A percentile compares a stretch with the other conserved stretches of the same genome.
These are phyloP conservation scores for Candida succiphila DNA, from an alignment of 805 yeast species.

Conservation along the genomic window DNA sequence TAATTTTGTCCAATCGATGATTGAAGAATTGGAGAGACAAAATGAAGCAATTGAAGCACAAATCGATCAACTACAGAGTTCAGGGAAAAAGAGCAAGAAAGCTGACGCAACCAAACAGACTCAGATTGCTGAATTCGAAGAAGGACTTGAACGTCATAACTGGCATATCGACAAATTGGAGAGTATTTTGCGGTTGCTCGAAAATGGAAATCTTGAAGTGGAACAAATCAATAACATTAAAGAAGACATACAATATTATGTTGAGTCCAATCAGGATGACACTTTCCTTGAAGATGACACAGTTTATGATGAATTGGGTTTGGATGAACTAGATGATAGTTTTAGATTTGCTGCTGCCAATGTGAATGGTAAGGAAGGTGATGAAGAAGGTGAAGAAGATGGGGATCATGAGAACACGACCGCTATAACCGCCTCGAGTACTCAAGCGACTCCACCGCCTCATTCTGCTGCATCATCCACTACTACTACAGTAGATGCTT, in stretches of 20 bases:
- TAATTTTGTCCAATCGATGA: slow-evolving; percentile 55
- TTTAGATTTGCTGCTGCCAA: slow-evolving; percentile 14
- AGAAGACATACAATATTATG: slow-evolving; percentile 88
- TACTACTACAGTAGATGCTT: slow-evolving; percentile 4
- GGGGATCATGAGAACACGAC: slow-evolving; percentile 4
- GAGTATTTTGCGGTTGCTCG: slow-evolving; percentile 62
- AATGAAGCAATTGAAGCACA: slow-evolving; percentile 71
- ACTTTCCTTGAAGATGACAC: slow-evolving; percentile 93
- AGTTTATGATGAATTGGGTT: slow-evolving; percentile 77
- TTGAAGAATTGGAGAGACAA: slow-evolving; percentile 78
- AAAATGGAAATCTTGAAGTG: slow-evolving; percentile 71
- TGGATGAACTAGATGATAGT: slow-evolving; percentile 37
- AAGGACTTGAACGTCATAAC: slow-evolving; percentile 59
- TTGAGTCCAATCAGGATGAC: slow-evolving; percentile 86
- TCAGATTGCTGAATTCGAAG: slow-evolving; percentile 53
- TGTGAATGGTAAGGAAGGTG: slow-evolving; percentile 6
- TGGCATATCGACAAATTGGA: slow-evolving; percentile 77
- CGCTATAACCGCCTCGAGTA: background rate
- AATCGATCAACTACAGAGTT: slow-evolving; percentile 40
- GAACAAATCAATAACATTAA: slow-evolving; percentile 66
- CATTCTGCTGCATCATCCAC: slow-evolving; percentile 1
- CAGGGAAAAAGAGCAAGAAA: slow-evolving; percentile 42
- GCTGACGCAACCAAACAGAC: slow-evolving; percentile 43
- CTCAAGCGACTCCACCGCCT: background rate
- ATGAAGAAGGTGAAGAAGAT: too few relatives aligned